phyloP scores from a whole-genome alignment of 495 filamentous ascomycete genomes.

The Aspergillus campestris region DNA sequence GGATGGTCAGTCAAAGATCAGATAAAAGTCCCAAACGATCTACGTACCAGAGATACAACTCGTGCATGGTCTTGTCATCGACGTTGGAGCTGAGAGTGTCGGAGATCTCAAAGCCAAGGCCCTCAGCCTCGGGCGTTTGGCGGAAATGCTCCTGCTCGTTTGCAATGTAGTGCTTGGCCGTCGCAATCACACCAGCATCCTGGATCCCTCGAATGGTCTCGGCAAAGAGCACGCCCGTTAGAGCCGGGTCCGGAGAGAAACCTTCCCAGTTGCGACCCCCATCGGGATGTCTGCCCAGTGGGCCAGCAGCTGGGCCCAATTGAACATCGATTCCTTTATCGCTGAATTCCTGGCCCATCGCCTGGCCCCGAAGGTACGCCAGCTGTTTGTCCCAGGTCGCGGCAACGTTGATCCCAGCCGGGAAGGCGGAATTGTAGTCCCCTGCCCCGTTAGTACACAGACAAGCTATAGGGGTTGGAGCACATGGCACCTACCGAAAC shows the following conservation, averaged over 20 bases:
- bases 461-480: background rate
- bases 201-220: constrained; percentile 77
- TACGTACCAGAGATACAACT: constrained; percentile 75
- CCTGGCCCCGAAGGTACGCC: constrained; percentile 66
- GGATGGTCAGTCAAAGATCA: too few relatives aligned
- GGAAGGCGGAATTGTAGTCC: constrained; percentile 74
- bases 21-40: constrained; percentile 11
- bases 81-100: constrained; percentile 71
- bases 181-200: constrained; percentile 71
- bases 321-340: constrained; percentile 80
- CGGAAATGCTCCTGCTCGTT: constrained; percentile 82
- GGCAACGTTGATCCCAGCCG: constrained; percentile 72
- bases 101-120: constrained; percentile 54
- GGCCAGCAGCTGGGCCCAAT: constrained; percentile 84
- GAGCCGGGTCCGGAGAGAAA: constrained; percentile 62
- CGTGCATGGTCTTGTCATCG: constrained; percentile 92
- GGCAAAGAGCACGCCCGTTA: constrained; percentile 65
- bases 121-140: constrained; percentile 53
- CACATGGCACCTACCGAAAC: constrained; percentile 43
- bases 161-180: constrained; percentile 72
- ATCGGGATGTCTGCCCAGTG: constrained; percentile 63
- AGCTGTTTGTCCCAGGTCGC: constrained; percentile 69
- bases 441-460: constrained; percentile 22
- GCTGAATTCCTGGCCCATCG: constrained; percentile 72
- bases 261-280: constrained; percentile 85